Conservation (phyloP, 192 early-diverging fungal species). For the Umbelopsis sp. region DNA sequence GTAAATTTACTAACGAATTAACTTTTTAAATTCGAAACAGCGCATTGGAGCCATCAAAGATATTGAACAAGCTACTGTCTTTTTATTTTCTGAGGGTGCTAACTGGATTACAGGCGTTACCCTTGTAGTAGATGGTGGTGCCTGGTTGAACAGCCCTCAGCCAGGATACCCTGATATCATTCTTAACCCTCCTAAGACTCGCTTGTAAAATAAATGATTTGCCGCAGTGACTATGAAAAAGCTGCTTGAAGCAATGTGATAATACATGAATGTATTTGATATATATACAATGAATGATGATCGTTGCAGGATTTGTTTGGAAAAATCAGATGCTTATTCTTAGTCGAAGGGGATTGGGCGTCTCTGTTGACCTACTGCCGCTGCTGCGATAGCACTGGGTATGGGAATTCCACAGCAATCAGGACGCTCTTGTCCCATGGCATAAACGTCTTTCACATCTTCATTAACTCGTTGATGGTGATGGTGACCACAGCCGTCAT, state of each 20-base stretch:
- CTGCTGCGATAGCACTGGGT: constrained; percentile 81
- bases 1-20: background rate
- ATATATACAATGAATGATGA: constrained; percentile 7
- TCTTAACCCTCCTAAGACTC: constrained; percentile 23
- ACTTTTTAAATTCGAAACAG: constrained; percentile 2
- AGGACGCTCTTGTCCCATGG: constrained; percentile 79
- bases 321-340: background rate
- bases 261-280: background rate
- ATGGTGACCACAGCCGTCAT: constrained; percentile 59
- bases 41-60: constrained; percentile 58
- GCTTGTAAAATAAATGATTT: background rate
- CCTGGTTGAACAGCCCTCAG: constrained; percentile 28
- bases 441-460: constrained; percentile 62
- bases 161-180: constrained; percentile 29
- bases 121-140: constrained; percentile 42
- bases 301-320: background rate
- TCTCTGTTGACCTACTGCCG: constrained; percentile 43
- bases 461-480: constrained; percentile 41
- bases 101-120: constrained; percentile 58
- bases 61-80: constrained; percentile 74
- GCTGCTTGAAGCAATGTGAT: background rate
- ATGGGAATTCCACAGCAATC: constrained; percentile 81
- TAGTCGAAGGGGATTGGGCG: constrained; percentile 39
- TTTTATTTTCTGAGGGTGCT: constrained; percentile 64
- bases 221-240: background rate